Conservation (phyloP, 139 green algal genomes). For the Chlorella ohadii region DNA sequence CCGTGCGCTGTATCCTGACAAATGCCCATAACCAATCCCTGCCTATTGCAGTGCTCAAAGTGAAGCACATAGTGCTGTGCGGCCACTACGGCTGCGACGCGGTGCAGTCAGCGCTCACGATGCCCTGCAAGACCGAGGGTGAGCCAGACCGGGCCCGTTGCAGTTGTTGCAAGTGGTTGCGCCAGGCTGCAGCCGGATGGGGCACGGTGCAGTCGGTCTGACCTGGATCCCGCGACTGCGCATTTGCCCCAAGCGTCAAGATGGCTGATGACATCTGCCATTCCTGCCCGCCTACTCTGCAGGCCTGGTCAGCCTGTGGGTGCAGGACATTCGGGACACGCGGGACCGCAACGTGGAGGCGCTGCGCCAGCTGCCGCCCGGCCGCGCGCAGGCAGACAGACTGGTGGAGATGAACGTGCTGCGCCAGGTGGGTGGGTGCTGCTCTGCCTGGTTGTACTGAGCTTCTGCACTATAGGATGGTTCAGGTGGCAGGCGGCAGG, state of each 20-base stretch:
- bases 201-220: no score
- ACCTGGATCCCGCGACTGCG: no score
- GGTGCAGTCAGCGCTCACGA: constrained; percentile 57
- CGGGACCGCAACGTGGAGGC: constrained; percentile 33
- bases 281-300: neutral
- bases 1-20: no score
- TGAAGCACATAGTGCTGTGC: constrained; percentile 82
- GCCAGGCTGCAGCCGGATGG: no score
- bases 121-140: constrained; percentile 42
- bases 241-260: no score
- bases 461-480: no score
- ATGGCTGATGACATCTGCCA: no score
- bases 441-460: no score
- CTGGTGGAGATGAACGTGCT: constrained; percentile 50
- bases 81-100: constrained; percentile 86
- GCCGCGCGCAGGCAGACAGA: constrained; percentile 13
- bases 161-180: no score
- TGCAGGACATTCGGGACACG: constrained; percentile 66
- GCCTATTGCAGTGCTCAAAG: constrained; percentile 59
- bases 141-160: no score
- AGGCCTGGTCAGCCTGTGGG: constrained; percentile 82
- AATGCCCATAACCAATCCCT: no score
- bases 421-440: constrained; percentile 26
- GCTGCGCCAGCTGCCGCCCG: constrained; percentile 26
- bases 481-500: no score